Evolutionary conservation across 2,329 filamentous ascomycete species (phyloP).

Genomic region (Aspergillus sp.): DNA sequence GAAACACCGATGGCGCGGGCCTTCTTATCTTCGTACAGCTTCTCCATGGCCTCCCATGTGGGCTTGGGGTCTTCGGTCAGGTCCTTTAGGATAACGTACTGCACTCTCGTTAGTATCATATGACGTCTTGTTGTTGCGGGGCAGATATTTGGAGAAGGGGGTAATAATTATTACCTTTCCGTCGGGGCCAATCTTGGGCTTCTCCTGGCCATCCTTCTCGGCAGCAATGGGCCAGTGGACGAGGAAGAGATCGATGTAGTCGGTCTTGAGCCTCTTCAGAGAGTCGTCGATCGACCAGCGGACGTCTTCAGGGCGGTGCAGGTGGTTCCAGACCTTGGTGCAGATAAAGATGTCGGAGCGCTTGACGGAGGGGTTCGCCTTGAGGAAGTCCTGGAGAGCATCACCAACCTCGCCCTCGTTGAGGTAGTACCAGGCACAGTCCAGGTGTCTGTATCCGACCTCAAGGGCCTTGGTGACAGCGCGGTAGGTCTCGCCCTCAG

Average conservation of each 20-base stretch:
- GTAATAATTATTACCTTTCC: slow-evolving; percentile 51
- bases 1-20: slow-evolving; percentile 73
- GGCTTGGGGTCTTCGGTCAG: slow-evolving; percentile 63
- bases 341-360: slow-evolving; percentile 53
- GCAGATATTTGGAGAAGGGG: not conserved
- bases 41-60: slow-evolving; percentile 69
- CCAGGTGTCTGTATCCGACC: slow-evolving; percentile 55
- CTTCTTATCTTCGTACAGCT: slow-evolving; percentile 58
- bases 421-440: slow-evolving; percentile 57
- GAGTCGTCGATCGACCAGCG: slow-evolving; percentile 58
- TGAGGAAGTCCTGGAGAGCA: slow-evolving; percentile 56
- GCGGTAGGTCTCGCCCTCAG: slow-evolving; percentile 58
- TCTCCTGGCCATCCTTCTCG: slow-evolving; percentile 50
- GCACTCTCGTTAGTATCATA: not conserved
- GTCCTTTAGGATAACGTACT: slow-evolving; percentile 63
- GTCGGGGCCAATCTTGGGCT: slow-evolving; percentile 52
- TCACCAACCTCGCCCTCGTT: slow-evolving; percentile 57
- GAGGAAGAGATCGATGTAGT: slow-evolving; percentile 71
- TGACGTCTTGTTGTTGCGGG: not conserved
- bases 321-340: slow-evolving; percentile 56
- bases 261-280: slow-evolving; percentile 64
- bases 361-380: slow-evolving; percentile 48
- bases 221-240: slow-evolving; percentile 54
- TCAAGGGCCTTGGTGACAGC: slow-evolving; percentile 52
- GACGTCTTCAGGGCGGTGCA: slow-evolving; percentile 49